A percentile compares a stretch with the other conserved stretches of the same genome.
Evolutionary conservation across 1,284 basidiomycete species (phyloP).

Genomic region (Flammula alnicola): DNA sequence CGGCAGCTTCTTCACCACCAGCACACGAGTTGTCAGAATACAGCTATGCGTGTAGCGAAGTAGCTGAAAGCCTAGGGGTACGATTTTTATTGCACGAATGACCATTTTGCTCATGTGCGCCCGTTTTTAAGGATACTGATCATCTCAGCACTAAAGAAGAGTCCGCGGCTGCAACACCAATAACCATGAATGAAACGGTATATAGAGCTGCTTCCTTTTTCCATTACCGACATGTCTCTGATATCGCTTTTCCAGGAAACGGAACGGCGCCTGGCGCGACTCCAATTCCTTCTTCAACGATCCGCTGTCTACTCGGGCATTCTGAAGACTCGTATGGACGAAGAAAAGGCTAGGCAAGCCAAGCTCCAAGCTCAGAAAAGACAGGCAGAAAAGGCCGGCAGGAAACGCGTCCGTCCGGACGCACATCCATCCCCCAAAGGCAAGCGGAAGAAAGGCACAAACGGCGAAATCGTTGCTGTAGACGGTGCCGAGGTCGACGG

Average conservation of each 20-base stretch:
- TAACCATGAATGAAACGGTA: constrained; percentile 22
- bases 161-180: constrained; percentile 19
- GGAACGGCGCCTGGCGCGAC: constrained; percentile 49
- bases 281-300: constrained; percentile 65
- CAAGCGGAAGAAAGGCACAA: constrained; percentile 35
- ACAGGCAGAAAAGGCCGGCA: constrained; percentile 39
- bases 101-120: constrained; percentile 13
- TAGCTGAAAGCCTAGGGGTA: constrained; percentile 22
- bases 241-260: constrained; percentile 41
- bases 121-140: constrained; percentile 13
- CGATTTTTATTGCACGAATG: constrained; percentile 4
- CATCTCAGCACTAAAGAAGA: constrained; percentile 25
- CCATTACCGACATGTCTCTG: background rate
- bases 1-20: constrained; percentile 39
- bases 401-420: too few relatives aligned
- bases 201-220: background rate
- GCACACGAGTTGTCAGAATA: constrained; percentile 30
- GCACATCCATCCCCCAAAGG: constrained; percentile 39
- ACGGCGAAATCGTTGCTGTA: constrained; percentile 27
- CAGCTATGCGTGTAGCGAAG: constrained; percentile 29
- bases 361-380: constrained; percentile 23
- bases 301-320: constrained; percentile 65
- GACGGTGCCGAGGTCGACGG: constrained; percentile 25
- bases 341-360: constrained; percentile 43
- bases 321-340: constrained; percentile 67